Evolutionary conservation across 2,329 filamentous ascomycete genomes (phyloP).

Genomic region (Pseudomassariella vexata): DNA sequence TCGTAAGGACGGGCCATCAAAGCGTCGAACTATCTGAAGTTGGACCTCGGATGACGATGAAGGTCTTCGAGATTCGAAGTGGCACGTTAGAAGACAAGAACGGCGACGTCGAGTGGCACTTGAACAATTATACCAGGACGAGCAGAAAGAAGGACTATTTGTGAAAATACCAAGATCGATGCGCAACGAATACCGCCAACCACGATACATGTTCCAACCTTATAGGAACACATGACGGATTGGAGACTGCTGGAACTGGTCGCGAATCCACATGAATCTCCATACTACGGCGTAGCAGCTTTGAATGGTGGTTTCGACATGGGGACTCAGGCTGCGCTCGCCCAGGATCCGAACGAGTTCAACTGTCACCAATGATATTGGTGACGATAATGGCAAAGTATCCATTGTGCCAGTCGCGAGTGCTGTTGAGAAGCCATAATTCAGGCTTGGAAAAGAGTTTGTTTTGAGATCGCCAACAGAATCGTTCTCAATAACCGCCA

Average conservation of each 20-base stretch:
- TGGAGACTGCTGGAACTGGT: slow-evolving; percentile 14
- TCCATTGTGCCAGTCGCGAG: no score
- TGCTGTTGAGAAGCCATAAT: no score
- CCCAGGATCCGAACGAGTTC: slow-evolving; percentile 12
- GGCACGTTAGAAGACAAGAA: slow-evolving; percentile 92
- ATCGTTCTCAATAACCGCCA: no score
- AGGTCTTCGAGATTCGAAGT: slow-evolving; percentile 84
- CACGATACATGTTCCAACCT: neutral
- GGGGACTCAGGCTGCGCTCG: slow-evolving; percentile 8
- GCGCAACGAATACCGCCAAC: neutral
- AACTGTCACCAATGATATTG: slow-evolving; percentile 6
- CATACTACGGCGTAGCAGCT: slow-evolving; percentile 14
- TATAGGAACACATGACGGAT: slow-evolving; percentile 16
- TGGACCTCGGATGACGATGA: slow-evolving; percentile 95
- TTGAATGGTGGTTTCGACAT: slow-evolving; percentile 7
- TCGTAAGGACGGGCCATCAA: slow-evolving; percentile 86
- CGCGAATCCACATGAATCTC: slow-evolving; percentile 15
- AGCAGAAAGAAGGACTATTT: slow-evolving; percentile 94
- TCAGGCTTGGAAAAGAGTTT: no score
- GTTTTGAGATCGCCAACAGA: no score
- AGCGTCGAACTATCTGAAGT: slow-evolving; percentile 86
- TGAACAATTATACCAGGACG: slow-evolving; percentile 92
- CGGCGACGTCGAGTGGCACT: slow-evolving; percentile 92
- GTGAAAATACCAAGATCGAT: slow-evolving; percentile 47
- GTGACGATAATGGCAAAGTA: no score